Evolutionary conservation across 768 basidiomycete genomes (phyloP).

Genomic region (Kockovaella imperatae): DNA sequence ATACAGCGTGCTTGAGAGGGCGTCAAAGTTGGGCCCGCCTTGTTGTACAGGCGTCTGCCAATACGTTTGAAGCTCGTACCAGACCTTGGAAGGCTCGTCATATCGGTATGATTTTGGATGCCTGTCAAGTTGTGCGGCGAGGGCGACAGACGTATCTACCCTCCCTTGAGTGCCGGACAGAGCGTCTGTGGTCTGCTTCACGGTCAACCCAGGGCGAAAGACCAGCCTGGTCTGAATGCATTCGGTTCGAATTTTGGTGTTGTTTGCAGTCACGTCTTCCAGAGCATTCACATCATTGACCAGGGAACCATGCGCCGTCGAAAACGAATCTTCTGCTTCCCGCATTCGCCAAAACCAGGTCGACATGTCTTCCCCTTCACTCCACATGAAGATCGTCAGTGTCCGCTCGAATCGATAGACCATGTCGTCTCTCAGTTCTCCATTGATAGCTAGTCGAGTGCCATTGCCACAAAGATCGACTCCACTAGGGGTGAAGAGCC

Average conservation of each 20-base stretch:
- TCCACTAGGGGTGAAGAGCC: background rate
- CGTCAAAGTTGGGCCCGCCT: background rate
- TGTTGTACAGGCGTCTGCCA: background rate
- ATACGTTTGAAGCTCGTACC: background rate
- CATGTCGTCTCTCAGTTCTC: background rate
- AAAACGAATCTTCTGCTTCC: too few relatives aligned
- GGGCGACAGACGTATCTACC: background rate
- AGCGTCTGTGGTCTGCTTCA: too few relatives aligned
- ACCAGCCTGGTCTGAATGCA: background rate
- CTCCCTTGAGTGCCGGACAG: too few relatives aligned
- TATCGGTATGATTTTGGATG: too few relatives aligned
- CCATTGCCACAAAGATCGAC: background rate
- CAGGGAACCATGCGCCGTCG: too few relatives aligned
- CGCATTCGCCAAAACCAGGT: background rate
- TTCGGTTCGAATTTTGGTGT: too few relatives aligned
- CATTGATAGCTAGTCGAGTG: background rate
- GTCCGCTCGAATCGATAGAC: background rate
- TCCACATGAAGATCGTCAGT: background rate
- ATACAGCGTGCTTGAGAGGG: too few relatives aligned
- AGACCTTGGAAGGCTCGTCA: background rate
- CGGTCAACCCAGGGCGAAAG: background rate
- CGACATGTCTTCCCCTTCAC: background rate
- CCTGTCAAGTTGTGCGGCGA: background rate
- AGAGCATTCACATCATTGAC: background rate
- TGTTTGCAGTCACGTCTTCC: too few relatives aligned